Conservation (phyloP, 345 rosid species). For the Eutrema japonicum region DNA sequence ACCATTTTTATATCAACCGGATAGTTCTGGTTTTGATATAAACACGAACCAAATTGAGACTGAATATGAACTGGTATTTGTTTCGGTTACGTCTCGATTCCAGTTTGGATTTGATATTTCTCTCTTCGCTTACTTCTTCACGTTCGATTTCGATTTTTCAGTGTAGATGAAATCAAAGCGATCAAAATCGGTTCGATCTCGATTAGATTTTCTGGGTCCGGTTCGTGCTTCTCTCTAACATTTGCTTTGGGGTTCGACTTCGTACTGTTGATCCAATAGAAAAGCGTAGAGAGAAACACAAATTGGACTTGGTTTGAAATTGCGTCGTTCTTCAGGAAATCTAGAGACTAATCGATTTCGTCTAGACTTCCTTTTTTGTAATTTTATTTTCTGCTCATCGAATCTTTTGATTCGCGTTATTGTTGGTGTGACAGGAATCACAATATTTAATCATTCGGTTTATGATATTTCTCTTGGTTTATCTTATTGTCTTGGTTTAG, state of each 20-base stretch:
- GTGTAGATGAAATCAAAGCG: not conserved
- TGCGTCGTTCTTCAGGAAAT: not conserved
- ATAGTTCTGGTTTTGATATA: not conserved
- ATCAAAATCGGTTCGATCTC: slow-evolving; percentile 3
- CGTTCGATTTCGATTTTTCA: not conserved
- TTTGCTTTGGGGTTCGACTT: not conserved
- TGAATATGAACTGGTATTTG: not conserved
- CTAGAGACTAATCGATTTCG: slow-evolving; percentile 10
- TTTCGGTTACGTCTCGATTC: not conserved
- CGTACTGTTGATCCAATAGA: slow-evolving; percentile 17
- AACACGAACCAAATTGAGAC: slow-evolving; percentile 1
- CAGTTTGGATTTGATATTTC: not conserved
- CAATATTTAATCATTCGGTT: no score
- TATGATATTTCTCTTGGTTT: no score
- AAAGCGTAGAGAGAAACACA: not conserved
- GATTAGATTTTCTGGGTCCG: slow-evolving; percentile 10
- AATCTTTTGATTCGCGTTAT: not conserved
- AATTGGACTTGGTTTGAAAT: slow-evolving; percentile 31
- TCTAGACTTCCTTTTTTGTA: not conserved
- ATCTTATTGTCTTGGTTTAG: no score
- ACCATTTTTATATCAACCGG: not conserved
- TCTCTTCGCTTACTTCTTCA: not conserved
- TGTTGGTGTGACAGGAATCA: no score
- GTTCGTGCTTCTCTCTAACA: not conserved
- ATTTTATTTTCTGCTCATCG: not conserved